These are phyloP conservation scores for Casaregolazyma lundiana DNA, from an alignment of 1,139 yeast genomes.

Conservation along the genomic window DNA sequence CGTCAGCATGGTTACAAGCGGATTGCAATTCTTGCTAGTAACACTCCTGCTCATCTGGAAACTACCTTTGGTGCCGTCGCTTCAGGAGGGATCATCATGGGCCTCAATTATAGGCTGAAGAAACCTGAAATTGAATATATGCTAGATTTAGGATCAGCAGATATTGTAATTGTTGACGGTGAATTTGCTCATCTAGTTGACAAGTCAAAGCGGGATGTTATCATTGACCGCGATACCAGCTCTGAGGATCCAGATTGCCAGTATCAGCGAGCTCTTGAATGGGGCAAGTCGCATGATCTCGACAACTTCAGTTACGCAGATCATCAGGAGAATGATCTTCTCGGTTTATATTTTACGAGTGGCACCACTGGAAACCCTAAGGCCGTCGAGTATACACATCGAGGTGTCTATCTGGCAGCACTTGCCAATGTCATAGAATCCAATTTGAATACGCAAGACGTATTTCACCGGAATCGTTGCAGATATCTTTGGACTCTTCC, in stretches of 20 bases:
- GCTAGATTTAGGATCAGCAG: slow-evolving; percentile 33
- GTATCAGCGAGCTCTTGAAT: slow-evolving; percentile 26
- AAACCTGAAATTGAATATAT: slow-evolving; percentile 32
- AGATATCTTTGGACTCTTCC: slow-evolving; percentile 38
- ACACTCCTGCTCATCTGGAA: slow-evolving; percentile 39
- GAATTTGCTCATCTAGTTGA: slow-evolving; percentile 32
- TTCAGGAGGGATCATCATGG: slow-evolving; percentile 34
- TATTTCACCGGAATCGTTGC: slow-evolving; percentile 30
- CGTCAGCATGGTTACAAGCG: slow-evolving; percentile 26
- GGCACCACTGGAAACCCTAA: slow-evolving; percentile 79
- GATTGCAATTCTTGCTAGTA: slow-evolving; percentile 35
- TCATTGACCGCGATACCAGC: slow-evolving; percentile 32
- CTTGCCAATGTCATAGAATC: slow-evolving; percentile 34
- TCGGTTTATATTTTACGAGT: slow-evolving; percentile 52
- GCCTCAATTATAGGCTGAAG: slow-evolving; percentile 35
- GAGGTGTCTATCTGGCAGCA: slow-evolving; percentile 35
- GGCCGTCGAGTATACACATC: slow-evolving; percentile 63
- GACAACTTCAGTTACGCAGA: slow-evolving; percentile 6
- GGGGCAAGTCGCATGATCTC: slow-evolving; percentile 23
- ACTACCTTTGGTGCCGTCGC: slow-evolving; percentile 35
- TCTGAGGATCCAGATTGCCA: slow-evolving; percentile 21
- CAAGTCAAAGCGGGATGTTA: slow-evolving; percentile 18
- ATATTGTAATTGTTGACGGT: slow-evolving; percentile 33
- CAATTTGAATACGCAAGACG: slow-evolving; percentile 31
- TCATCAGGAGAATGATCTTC: slow-evolving; percentile 29